Conservation (phyloP, 129 eudicot species). For the Tagetes patula region DNA sequence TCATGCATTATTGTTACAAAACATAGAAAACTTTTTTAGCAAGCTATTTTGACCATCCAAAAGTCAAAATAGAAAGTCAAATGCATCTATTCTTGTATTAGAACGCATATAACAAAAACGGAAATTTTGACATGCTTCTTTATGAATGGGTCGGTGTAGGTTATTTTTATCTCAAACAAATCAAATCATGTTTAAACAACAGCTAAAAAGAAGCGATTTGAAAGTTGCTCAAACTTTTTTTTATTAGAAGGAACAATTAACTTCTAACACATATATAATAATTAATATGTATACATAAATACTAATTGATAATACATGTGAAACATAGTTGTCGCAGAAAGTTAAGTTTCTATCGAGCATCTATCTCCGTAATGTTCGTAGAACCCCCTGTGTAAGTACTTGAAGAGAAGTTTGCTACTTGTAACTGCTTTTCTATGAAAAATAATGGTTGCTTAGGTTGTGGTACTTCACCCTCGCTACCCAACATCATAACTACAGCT, state of each 20-base stretch:
- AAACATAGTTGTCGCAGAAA: neutral
- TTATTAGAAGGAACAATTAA: no score
- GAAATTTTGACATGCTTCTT: no score
- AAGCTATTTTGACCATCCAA: neutral
- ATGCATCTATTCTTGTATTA: neutral
- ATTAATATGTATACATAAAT: no score
- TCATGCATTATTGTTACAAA: neutral
- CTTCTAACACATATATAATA: no score
- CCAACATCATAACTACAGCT: neutral
- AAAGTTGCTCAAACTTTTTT: no score
- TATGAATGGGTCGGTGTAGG: no score
- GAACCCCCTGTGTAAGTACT: constrained; percentile 3
- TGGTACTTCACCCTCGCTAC: neutral
- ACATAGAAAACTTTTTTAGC: neutral
- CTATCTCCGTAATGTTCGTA: neutral
- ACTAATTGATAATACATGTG: neutral
- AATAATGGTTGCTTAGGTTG: neutral
- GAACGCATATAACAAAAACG: neutral
- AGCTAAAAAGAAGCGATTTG: no score
- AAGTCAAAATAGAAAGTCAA: constrained; percentile 9
- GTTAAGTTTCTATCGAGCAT: neutral
- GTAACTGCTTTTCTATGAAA: neutral
- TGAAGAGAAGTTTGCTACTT: neutral
- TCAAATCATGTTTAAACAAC: no score
- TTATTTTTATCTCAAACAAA: no score